phyloP scores from a whole-genome alignment of 805 yeast species.

The Torulaspora maleeae region DNA sequence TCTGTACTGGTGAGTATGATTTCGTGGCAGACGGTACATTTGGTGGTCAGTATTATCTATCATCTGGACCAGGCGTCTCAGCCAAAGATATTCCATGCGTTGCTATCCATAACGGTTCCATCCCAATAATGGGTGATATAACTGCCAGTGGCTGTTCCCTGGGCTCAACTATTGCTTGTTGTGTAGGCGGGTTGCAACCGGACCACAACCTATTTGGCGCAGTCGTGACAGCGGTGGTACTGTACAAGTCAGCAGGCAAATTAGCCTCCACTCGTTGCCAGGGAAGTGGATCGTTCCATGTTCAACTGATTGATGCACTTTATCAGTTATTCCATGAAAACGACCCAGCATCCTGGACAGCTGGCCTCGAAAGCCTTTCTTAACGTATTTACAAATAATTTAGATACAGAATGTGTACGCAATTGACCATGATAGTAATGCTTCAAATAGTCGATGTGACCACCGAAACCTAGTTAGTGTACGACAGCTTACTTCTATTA shows the following conservation, averaged over 20 bases:
- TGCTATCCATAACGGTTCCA: conserved; percentile 50
- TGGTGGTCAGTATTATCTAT: conserved; percentile 22
- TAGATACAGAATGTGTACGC: conserved; percentile 5
- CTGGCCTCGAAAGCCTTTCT: conserved; percentile 9
- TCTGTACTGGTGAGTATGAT: conserved; percentile 63
- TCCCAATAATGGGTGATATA: conserved; percentile 55
- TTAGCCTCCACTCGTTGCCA: conserved; percentile 41
- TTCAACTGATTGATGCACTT: conserved; percentile 30
- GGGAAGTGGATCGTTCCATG: conserved; percentile 38
- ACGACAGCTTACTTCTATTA: conserved; percentile 47
- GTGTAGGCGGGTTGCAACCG: conserved; percentile 43
- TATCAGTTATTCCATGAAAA: conserved; percentile 25
- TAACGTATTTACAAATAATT: conserved; percentile 17
- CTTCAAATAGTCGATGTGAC: not conserved
- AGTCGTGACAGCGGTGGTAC: conserved; percentile 48
- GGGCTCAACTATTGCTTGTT: conserved; percentile 65
- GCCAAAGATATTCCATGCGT: conserved; percentile 30
- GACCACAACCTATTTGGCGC: conserved; percentile 40
- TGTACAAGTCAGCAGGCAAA: conserved; percentile 61
- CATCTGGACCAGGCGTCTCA: conserved; percentile 17
- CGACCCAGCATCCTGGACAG: conserved; percentile 29
- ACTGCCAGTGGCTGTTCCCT: conserved; percentile 85
- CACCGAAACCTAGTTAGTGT: conserved; percentile 38
- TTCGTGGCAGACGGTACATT: conserved; percentile 45
- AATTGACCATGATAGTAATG: not conserved